Evolutionary conservation across 2,329 filamentous ascomycete species (phyloP).

Genomic region (Alternaria brassicicola): DNA sequence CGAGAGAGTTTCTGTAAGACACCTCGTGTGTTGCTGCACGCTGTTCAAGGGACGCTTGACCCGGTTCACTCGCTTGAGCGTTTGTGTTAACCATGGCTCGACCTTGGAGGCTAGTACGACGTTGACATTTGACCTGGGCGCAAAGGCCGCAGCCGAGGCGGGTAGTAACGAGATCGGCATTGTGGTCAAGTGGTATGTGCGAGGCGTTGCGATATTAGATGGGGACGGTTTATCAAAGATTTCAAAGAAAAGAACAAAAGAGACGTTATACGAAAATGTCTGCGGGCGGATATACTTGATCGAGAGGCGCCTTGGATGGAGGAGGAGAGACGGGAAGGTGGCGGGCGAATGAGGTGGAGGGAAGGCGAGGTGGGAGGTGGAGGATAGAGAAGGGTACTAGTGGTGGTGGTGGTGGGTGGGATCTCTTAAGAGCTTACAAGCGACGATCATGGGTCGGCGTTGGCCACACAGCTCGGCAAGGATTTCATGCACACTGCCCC

Average conservation of each 20-base stretch:
- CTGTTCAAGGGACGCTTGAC: slow-evolving; percentile 98
- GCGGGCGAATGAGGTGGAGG: slow-evolving; percentile 51
- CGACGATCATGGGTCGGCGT: slow-evolving; percentile 42
- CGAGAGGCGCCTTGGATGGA: slow-evolving; percentile 45
- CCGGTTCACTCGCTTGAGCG: slow-evolving; percentile 93
- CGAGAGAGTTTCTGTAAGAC: slow-evolving; percentile 91
- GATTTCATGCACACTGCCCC: slow-evolving; percentile 49
- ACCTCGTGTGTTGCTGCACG: slow-evolving; percentile 92
- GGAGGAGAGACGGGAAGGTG: slow-evolving; percentile 46
- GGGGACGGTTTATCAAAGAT: slow-evolving; percentile 46
- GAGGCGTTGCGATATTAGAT: slow-evolving; percentile 44
- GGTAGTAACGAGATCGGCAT: slow-evolving; percentile 96
- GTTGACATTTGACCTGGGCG: slow-evolving; percentile 90
- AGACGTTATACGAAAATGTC: slow-evolving; percentile 42
- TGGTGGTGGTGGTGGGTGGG: slow-evolving; percentile 44
- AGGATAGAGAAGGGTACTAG: slow-evolving; percentile 48
- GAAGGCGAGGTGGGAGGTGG: slow-evolving; percentile 52
- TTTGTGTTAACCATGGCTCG: slow-evolving; percentile 95
- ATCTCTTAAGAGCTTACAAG: slow-evolving; percentile 48
- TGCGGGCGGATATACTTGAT: slow-evolving; percentile 45
- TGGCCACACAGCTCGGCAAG: slow-evolving; percentile 46
- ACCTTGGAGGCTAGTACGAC: slow-evolving; percentile 91
- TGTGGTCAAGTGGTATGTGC: slow-evolving; percentile 36
- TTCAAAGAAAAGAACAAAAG: slow-evolving; percentile 42
- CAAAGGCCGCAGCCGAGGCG: slow-evolving; percentile 94